These are phyloP conservation scores for Ulota crispa DNA, from an alignment of 225 moss, liverwort and hornwort species.

Conservation along the genomic window DNA sequence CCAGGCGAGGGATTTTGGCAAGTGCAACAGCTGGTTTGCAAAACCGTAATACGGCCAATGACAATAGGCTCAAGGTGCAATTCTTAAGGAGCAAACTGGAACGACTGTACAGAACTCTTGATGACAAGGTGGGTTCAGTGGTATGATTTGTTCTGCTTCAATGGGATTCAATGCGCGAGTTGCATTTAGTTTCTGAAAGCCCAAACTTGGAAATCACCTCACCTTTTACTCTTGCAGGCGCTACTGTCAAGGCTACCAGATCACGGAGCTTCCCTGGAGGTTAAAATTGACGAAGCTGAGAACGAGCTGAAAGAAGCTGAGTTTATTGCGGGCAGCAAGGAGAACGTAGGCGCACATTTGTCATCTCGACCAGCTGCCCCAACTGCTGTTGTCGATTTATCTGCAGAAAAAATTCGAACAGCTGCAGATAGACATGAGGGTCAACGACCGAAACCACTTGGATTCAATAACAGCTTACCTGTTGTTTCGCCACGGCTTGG, in stretches of 20 bases:
- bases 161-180: not conserved
- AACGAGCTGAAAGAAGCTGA: conserved; percentile 54
- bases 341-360: conserved; percentile 35
- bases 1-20: conserved; percentile 51
- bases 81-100: conserved; percentile 70
- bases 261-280: conserved; percentile 59
- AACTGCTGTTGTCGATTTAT: conserved; percentile 32
- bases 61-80: conserved; percentile 64
- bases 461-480: conserved; percentile 33
- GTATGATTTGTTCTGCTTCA: not conserved
- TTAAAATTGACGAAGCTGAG: conserved; percentile 62
- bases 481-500: not conserved
- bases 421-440: not conserved
- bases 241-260: conserved; percentile 66
- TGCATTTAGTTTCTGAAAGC: not conserved
- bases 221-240: conserved; percentile 37
- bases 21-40: conserved; percentile 36
- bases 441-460: conserved; percentile 49
- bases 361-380: conserved; percentile 6
- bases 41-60: conserved; percentile 17
- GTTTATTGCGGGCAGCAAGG: conserved; percentile 48
- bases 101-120: conserved; percentile 67
- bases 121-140: conserved; percentile 61
- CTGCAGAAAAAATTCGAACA: not conserved
- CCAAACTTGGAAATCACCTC: not conserved